Evolutionary conservation across 441 rosid species (phyloP), one percentile per base, ranked within the genome.

Genomic region (Lepidium campestre): DNA sequence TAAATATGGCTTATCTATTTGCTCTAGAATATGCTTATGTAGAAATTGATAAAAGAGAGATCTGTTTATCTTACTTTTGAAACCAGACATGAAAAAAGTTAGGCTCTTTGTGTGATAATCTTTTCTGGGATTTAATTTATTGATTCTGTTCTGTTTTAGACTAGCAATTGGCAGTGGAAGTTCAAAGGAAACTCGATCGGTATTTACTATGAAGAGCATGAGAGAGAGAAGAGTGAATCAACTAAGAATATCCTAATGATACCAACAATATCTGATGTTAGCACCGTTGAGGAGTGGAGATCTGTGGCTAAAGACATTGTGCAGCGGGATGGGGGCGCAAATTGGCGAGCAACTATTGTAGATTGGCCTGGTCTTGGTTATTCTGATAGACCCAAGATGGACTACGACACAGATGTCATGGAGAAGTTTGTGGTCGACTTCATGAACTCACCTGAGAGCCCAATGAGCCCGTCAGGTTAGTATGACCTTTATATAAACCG

Each of bases 231-330:
- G 65, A 27, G 76, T 45, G 82, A 79, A 48, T 77, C 92, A 14
- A 65, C 79, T 12, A 88, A 84, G 75, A 80, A 85, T 57, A 85
- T 93, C 39, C 79, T 93, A 39, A 77, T 90, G 96, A 71, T 90
- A 70, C 98, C 96, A 6, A 93, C 97, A 6, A 86, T 93, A 74
- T 93, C 98, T 10, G 97, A 93, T 84, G 98, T 90, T 61, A 93
- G 96, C 72, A 93, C 96, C 5, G 96, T 86, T 31, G 94, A 86
- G 79, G 96, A 93, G 69, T 93, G 97, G 98, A 88, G 96, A 81
- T 78, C 79, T 34, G 98, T 88, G 34, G 98, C 97, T 55, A 72
- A 65, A 70, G 80, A 84, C 78, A 83, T 90, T 47, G 88, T 85
- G 55, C 78, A 71, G 23, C 79, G 76, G 0, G 65, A 71, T 32